Percentiles rank a stretch among this genome's conserved stretches.
Evolutionary conservation across 805 yeast species (phyloP).

Genomic region (Candida germanica): DNA sequence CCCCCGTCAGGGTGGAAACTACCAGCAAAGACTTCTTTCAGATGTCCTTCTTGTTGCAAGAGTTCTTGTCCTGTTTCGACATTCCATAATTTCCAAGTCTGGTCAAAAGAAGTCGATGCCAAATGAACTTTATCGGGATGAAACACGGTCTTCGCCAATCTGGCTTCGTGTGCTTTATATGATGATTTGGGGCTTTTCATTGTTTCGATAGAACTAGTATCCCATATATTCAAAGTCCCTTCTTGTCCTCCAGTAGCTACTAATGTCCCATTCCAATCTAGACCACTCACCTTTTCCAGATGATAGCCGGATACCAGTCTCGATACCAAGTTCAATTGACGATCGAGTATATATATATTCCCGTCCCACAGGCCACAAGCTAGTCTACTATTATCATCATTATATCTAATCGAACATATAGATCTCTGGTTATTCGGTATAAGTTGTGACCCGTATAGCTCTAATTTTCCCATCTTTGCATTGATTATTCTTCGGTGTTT

Average conservation of each 20-base stretch:
- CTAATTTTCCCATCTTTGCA: slow-evolving; percentile 29
- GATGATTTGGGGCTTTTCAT: slow-evolving; percentile 17
- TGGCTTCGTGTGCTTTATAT: slow-evolving; percentile 33
- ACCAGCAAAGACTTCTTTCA: slow-evolving; percentile 63
- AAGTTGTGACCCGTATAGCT: slow-evolving; percentile 65
- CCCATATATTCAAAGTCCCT: slow-evolving; percentile 35
- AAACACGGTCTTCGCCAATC: slow-evolving; percentile 59
- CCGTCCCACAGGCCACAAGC: slow-evolving; percentile 90
- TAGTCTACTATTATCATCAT: slow-evolving; percentile 35
- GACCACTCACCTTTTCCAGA: slow-evolving; percentile 64
- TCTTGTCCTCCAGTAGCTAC: slow-evolving; percentile 39
- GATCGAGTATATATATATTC: slow-evolving; percentile 48
- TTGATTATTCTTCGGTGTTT: slow-evolving; percentile 45
- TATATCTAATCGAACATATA: slow-evolving; percentile 53
- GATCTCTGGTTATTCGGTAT: slow-evolving; percentile 60
- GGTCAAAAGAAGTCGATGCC: slow-evolving; percentile 76
- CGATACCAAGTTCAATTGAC: slow-evolving; percentile 28
- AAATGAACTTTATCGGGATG: slow-evolving; percentile 62
- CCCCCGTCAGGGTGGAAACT: slow-evolving; percentile 77
- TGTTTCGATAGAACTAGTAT: slow-evolving; percentile 4
- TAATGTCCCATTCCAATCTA: slow-evolving; percentile 53
- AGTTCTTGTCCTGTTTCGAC: slow-evolving; percentile 41
- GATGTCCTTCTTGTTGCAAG: slow-evolving; percentile 80
- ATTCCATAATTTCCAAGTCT: slow-evolving; percentile 91
- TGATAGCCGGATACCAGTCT: slow-evolving; percentile 41